A percentile compares a stretch with the other conserved stretches of the same genome.
These are phyloP conservation scores for Flaveria brownii DNA, from an alignment of 129 eudicot species.

Conservation along the genomic window DNA sequence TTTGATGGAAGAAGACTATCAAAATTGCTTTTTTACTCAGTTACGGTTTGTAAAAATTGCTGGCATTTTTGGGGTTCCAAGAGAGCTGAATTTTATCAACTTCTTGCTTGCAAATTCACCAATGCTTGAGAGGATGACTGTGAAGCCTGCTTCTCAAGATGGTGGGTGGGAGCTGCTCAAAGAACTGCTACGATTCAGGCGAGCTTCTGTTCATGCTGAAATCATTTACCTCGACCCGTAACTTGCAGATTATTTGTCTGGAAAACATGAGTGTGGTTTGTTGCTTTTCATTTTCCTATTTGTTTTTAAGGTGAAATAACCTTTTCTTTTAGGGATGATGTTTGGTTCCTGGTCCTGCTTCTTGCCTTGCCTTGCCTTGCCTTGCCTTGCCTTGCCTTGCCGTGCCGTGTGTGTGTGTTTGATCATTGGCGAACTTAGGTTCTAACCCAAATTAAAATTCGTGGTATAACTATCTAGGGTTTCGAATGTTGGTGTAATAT, in stretches of 20 bases:
- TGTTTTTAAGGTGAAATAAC: neutral
- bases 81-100: conserved; percentile 69
- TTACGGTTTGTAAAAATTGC: conserved; percentile 61
- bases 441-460: too few species aligned
- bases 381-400: too few species aligned
- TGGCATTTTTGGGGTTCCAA: conserved; percentile 52
- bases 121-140: conserved; percentile 71
- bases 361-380: neutral
- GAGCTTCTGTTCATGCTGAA: conserved; percentile 79
- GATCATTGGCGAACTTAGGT: neutral
- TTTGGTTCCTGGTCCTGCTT: neutral
- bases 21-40: conserved; percentile 46
- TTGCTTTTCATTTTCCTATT: conserved; percentile 4
- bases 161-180: conserved; percentile 70
- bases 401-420: neutral
- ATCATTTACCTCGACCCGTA: conserved; percentile 65
- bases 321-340: neutral
- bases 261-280: conserved; percentile 1
- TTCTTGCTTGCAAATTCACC: conserved; percentile 84
- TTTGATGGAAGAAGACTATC: conserved; percentile 45
- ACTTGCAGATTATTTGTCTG: neutral
- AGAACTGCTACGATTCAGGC: conserved; percentile 69
- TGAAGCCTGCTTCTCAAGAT: conserved; percentile 66
- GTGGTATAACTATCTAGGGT: too few species aligned
- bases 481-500: too few species aligned